These are phyloP conservation scores for Teratosphaeriaceae sp. DNA, from an alignment of 2,329 filamentous ascomycete species.

Conservation along the genomic window DNA sequence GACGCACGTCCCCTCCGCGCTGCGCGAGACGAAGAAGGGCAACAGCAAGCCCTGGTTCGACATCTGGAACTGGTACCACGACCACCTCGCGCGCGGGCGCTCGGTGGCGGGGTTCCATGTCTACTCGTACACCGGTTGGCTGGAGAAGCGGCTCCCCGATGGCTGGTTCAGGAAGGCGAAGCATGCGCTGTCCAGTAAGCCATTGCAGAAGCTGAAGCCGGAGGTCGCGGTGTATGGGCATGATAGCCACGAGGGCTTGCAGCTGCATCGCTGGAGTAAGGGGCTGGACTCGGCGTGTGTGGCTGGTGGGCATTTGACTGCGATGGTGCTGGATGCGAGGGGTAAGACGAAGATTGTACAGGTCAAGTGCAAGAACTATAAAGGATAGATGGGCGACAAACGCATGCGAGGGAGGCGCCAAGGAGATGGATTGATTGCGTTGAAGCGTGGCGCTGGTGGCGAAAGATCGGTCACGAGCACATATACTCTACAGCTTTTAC, in stretches of 20 bases:
- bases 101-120: slow-evolving; percentile 15
- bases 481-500: no score
- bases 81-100: slow-evolving; percentile 18
- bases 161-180: slow-evolving; percentile 11
- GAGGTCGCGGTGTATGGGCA: slow-evolving; percentile 79
- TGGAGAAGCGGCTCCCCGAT: neutral
- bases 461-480: no score
- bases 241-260: slow-evolving; percentile 66
- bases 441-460: slow-evolving; percentile 1
- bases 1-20: slow-evolving; percentile 51
- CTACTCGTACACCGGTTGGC: slow-evolving; percentile 8
- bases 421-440: neutral
- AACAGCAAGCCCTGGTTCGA: slow-evolving; percentile 24
- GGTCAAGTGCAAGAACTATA: slow-evolving; percentile 37
- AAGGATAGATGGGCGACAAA: slow-evolving; percentile 2
- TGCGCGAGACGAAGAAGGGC: slow-evolving; percentile 18
- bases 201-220: slow-evolving; percentile 35
- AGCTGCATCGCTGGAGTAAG: slow-evolving; percentile 63
- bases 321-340: slow-evolving; percentile 62
- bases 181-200: slow-evolving; percentile 25
- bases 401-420: neutral
- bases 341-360: slow-evolving; percentile 28
- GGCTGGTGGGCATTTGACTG: slow-evolving; percentile 67
- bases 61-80: slow-evolving; percentile 30
- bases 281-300: slow-evolving; percentile 83